phyloP scores from a whole-genome alignment of 2,329 filamentous ascomycete species.

The Drechslerella stenobrocha region DNA sequence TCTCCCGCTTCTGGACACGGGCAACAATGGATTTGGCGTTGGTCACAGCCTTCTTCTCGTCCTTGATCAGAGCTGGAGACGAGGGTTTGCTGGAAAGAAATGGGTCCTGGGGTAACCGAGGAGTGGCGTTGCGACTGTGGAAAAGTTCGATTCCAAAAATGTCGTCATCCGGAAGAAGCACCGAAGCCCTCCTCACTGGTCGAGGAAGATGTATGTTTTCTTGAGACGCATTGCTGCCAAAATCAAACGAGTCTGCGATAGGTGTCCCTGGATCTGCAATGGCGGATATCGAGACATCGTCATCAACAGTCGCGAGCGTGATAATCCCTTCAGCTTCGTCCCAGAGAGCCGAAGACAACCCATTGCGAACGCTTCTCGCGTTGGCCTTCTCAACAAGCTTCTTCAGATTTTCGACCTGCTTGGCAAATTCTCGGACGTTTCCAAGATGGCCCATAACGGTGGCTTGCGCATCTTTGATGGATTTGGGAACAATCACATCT shows the following conservation, averaged over 20 bases:
- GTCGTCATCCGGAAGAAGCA: slow-evolving; percentile 52
- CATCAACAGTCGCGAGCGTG: slow-evolving; percentile 73
- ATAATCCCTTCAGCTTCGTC: slow-evolving; percentile 85
- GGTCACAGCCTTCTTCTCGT: slow-evolving; percentile 42
- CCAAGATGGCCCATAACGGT: slow-evolving; percentile 81
- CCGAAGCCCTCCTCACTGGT: slow-evolving; percentile 47
- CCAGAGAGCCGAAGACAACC: slow-evolving; percentile 67
- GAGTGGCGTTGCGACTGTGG: slow-evolving; percentile 43
- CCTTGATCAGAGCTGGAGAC: slow-evolving; percentile 44
- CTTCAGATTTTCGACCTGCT: slow-evolving; percentile 79
- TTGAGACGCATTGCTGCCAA: slow-evolving; percentile 44
- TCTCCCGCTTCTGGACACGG: slow-evolving; percentile 41
- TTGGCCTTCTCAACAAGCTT: slow-evolving; percentile 71
- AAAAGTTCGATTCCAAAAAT: slow-evolving; percentile 51
- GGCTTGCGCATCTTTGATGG: slow-evolving; percentile 77
- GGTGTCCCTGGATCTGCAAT: slow-evolving; percentile 34
- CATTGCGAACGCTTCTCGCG: slow-evolving; percentile 67
- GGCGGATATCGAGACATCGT: slow-evolving; percentile 59
- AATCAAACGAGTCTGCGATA: slow-evolving; percentile 30
- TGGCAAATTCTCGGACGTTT: slow-evolving; percentile 77
- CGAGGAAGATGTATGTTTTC: slow-evolving; percentile 42
- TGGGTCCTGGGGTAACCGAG: slow-evolving; percentile 40
- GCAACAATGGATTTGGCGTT: slow-evolving; percentile 44
- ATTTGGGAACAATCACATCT: slow-evolving; percentile 72
- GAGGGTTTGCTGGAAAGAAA: slow-evolving; percentile 44